Base-by-base conservation (phyloP, 75 land plant species). In the Azolla pinnata region DNA sequence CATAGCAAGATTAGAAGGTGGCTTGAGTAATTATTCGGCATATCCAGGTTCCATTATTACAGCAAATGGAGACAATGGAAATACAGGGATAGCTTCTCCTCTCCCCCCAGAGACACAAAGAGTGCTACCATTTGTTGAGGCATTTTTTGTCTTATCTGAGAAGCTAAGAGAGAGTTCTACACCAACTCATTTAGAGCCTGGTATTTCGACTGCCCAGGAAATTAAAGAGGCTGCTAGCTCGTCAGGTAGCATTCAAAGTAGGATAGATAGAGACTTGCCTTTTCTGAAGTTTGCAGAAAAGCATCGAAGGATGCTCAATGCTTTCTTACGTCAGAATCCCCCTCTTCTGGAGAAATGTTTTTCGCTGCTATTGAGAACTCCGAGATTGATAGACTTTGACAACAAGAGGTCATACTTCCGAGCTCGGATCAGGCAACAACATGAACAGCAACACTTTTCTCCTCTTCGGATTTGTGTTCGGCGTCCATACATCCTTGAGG, bases 251-350 rank as follows among this genome's bases (percentile, higher is more conserved):
- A n/a, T 28, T 23, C 60, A 54, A 20, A 42, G 25, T 54, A 68
- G 42, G 19, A 12, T 31, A 19, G 67, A 62, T 33, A 52, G 60
- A 5, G 61, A 50, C 14, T 30, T 70, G 56, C 63, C 62, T 21
- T 75, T 75, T 58, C 35, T 64, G 21, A 54, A 62, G 50, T 75
- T 75, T 69, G 77, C 77, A 25, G 77, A 75, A 59, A 75, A 59
- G 67, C 77, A 75, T 72, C 60, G 73, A 23, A 55, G 75, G 32
- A 29, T 75, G 54, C 35, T 75, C 34, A 75, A 75, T 68, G 74
- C 77, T 21, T 75, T 75, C 48, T 44, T 75, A 29, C 77, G 74
- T 21, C 77, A 75, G 61, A 75, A 75, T 62, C 67, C 77, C 26
- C 61, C 56, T 12, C 59, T 75, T 40, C 56, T 75, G 57, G 77